phyloP scores from a whole-genome alignment of 805 yeast species.

The Candida andamanensis region DNA sequence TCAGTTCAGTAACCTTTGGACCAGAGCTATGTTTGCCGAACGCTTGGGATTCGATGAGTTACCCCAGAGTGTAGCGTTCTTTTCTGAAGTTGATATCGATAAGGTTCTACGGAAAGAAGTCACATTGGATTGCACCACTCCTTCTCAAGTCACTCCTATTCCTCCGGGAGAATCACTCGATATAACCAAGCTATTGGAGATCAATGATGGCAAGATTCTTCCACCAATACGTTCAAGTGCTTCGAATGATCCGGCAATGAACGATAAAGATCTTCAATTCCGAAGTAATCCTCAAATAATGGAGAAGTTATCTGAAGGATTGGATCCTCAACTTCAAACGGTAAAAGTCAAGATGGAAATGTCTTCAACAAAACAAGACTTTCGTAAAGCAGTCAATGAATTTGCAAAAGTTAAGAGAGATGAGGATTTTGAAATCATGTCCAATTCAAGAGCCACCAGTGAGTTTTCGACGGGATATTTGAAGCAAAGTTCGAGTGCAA shows the following conservation, averaged over 20 bases:
- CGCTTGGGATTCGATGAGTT: slow-evolving; percentile 83
- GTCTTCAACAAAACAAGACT: slow-evolving; percentile 19
- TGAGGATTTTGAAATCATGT: too few species aligned
- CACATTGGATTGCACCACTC: slow-evolving; percentile 85
- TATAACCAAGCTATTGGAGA: slow-evolving; percentile 48
- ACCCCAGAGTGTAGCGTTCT: slow-evolving; percentile 94
- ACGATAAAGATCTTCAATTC: slow-evolving; percentile 3
- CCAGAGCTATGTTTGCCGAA: slow-evolving; percentile 91
- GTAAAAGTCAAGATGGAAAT: slow-evolving; percentile 25
- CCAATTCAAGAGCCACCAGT: too few species aligned
- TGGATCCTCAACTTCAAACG: slow-evolving; percentile 13
- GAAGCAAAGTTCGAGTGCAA: too few species aligned
- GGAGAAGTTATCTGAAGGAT: slow-evolving; percentile 20
- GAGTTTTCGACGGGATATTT: too few species aligned
- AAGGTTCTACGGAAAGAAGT: slow-evolving; percentile 87
- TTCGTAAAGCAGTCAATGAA: slow-evolving; percentile 18
- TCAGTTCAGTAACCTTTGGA: slow-evolving; percentile 92
- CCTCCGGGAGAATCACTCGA: slow-evolving; percentile 76
- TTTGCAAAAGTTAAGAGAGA: slow-evolving; percentile 10
- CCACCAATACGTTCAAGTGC: slow-evolving; percentile 4
- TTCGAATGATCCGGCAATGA: slow-evolving; percentile 1
- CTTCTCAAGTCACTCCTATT: slow-evolving; percentile 69
- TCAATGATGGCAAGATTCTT: slow-evolving; percentile 16
- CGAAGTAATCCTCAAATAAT: slow-evolving; percentile 18
- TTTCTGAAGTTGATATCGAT: slow-evolving; percentile 90